These are phyloP conservation scores for Porcisia deanei DNA, from an alignment of 208 protist genomes.

Conservation along the genomic window DNA sequence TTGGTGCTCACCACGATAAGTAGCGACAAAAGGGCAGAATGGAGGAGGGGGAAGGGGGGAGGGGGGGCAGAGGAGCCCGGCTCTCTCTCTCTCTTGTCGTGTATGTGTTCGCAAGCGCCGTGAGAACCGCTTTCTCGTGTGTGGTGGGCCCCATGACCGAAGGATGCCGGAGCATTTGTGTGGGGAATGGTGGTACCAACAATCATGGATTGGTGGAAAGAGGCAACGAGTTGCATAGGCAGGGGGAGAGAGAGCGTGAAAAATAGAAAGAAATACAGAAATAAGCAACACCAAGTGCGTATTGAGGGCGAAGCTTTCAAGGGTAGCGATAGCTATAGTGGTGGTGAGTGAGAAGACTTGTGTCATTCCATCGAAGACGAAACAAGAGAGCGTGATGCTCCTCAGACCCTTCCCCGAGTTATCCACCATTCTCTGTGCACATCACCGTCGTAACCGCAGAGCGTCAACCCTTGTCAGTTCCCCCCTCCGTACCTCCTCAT, in stretches of 20 bases:
- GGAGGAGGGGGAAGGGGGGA: neutral
- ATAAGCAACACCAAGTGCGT: neutral
- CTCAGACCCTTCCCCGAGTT: too few relatives aligned
- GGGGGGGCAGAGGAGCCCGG: neutral
- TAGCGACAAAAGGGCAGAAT: neutral
- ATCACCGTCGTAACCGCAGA: too few relatives aligned
- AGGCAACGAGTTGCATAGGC: neutral
- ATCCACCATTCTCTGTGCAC: too few relatives aligned
- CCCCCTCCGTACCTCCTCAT: too few relatives aligned
- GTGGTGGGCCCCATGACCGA: neutral
- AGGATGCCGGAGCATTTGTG: neutral
- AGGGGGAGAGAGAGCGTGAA: neutral
- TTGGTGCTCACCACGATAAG: neutral
- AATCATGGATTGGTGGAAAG: neutral
- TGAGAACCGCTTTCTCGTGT: neutral
- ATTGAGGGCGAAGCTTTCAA: neutral
- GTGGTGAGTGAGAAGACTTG: neutral
- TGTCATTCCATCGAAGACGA: too few relatives aligned
- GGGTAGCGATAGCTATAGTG: neutral
- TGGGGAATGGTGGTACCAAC: neutral
- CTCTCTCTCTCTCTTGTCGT: neutral
- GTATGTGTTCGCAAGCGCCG: neutral
- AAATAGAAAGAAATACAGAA: neutral
- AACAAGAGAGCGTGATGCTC: neutral
- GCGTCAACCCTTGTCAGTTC: too few relatives aligned